Evolutionary conservation across 805 yeast genomes (phyloP).

Genomic region (Cyberlindnera saturnus): DNA sequence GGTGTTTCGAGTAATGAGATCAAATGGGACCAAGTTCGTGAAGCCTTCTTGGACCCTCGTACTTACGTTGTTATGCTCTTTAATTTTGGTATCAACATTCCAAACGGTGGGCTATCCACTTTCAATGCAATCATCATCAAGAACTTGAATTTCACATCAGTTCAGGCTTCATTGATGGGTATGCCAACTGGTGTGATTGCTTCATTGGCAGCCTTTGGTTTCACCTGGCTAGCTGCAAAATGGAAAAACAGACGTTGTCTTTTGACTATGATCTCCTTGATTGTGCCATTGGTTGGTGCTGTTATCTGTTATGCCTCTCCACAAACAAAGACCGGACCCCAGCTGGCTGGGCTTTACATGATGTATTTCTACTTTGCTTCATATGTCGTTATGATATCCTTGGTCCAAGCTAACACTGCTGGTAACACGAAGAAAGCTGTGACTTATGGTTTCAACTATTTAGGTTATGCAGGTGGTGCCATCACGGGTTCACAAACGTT

Average conservation of each 20-base stretch:
- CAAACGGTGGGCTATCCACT: slow-evolving; percentile 29
- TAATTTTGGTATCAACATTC: slow-evolving; percentile 27
- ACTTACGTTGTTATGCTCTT: slow-evolving; percentile 27
- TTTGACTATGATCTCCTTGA: slow-evolving; percentile 21
- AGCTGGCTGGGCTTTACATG: slow-evolving; percentile 23
- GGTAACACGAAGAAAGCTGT: slow-evolving; percentile 40
- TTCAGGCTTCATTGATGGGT: slow-evolving; percentile 21
- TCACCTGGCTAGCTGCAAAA: slow-evolving; percentile 29
- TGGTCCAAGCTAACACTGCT: slow-evolving; percentile 37
- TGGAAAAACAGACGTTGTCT: slow-evolving; percentile 25
- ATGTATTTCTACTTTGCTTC: slow-evolving; percentile 31
- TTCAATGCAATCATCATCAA: slow-evolving; percentile 24
- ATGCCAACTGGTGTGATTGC: slow-evolving; percentile 28
- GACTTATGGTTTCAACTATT: slow-evolving; percentile 29
- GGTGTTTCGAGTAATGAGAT: slow-evolving; percentile 37
- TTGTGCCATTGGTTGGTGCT: slow-evolving; percentile 25
- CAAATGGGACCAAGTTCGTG: slow-evolving; percentile 37
- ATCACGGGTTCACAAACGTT: slow-evolving; percentile 45
- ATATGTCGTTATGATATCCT: slow-evolving; percentile 28
- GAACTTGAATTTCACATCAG: slow-evolving; percentile 19
- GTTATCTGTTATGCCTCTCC: slow-evolving; percentile 18
- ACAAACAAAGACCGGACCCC: slow-evolving; percentile 23
- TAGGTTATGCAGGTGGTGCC: slow-evolving; percentile 38
- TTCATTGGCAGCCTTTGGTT: slow-evolving; percentile 24
- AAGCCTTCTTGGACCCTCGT: slow-evolving; percentile 37